Base-by-base conservation (phyloP, 192 early-diverging fungal species). In the Podochytrium sp. region DNA sequence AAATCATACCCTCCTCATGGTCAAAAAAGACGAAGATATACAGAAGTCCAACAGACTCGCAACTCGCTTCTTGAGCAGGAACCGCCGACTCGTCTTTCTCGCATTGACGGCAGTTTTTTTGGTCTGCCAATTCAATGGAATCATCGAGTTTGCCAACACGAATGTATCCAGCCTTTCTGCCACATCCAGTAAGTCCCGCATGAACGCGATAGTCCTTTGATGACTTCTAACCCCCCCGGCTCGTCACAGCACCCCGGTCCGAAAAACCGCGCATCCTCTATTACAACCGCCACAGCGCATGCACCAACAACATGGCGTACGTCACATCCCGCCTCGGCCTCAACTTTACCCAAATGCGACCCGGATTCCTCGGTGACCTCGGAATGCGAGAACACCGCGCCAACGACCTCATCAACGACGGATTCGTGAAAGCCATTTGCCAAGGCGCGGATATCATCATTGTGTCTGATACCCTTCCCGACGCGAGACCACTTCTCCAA, bases 251-350 rank as follows among this genome's bases (percentile, higher is more conserved):
- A n/a, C n/a, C n/a, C n/a, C n/a, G n/a, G n/a, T n/a, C n/a, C n/a
- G n/a, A n/a, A n/a, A 5, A 25, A 14, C 69, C 69, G 12, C 12
- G 55, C 10, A 47, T 71, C 20, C 53, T 71, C 25, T 71, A 71
- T 27, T 71, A 71, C 38, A 71, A 71, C 56, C 53, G 69, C 12
- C 69, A 71, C 56, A 27, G 55, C n/a, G 69, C 69, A 29, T 71
- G 69, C 57, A 57, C 53, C 5, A 60, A 71, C 30, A 71, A 71
- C 32, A 59, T 71, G 69, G 27, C 23, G 3, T 59, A 71, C 38
- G 42, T 71, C 23, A 71, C 69, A 27, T 60, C 56, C n/a, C 69
- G 69, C 7, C 57, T 71, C 16, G 69, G 69, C 27, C 57, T 71
- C 0, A 71, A 71, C 38, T 71, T 60, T 39, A 71, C 69, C 3